A percentile compares a stretch with the other conserved stretches of the same genome.
Conservation (phyloP, 106 monocot genomes). For the Platanthera guangdongensis region DNA sequence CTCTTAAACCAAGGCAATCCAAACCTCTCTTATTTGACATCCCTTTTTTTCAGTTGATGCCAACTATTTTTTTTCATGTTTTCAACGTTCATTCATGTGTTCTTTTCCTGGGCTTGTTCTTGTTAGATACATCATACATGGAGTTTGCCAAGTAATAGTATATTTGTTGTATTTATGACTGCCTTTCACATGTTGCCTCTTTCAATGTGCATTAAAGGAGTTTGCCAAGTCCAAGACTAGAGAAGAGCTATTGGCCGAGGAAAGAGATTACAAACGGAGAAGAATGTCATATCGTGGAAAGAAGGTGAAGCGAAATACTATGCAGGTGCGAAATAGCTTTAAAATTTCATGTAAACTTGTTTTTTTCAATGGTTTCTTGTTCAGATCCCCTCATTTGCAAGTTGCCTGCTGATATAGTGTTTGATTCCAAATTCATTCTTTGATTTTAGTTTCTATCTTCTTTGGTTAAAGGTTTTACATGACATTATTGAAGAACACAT, state of each 20-base stretch:
- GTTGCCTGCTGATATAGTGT: neutral
- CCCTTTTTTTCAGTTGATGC: neutral
- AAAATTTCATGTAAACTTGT: neutral
- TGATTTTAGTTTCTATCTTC: constrained; percentile 3
- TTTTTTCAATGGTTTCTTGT: neutral
- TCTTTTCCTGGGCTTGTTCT: neutral
- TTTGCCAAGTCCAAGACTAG: constrained; percentile 51
- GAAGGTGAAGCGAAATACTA: constrained; percentile 74
- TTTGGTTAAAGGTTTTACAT: constrained; percentile 48
- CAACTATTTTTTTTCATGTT: neutral
- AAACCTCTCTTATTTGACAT: no score
- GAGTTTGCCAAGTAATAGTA: neutral
- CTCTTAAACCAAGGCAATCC: no score
- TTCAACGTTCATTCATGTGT: neutral
- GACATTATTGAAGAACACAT: constrained; percentile 97
- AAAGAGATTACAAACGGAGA: constrained; percentile 95
- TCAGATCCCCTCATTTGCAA: neutral
- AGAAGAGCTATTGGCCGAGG: constrained; percentile 94
- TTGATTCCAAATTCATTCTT: neutral
- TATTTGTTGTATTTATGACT: neutral
- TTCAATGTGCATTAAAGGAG: constrained; percentile 25
- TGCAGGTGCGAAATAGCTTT: constrained; percentile 42
- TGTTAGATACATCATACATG: neutral
- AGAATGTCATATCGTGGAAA: constrained; percentile 96
- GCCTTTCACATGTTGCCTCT: neutral